These are phyloP conservation scores for Zizania palustris DNA, from an alignment of 202 grass and related monocot genomes.

Conservation along the genomic window DNA sequence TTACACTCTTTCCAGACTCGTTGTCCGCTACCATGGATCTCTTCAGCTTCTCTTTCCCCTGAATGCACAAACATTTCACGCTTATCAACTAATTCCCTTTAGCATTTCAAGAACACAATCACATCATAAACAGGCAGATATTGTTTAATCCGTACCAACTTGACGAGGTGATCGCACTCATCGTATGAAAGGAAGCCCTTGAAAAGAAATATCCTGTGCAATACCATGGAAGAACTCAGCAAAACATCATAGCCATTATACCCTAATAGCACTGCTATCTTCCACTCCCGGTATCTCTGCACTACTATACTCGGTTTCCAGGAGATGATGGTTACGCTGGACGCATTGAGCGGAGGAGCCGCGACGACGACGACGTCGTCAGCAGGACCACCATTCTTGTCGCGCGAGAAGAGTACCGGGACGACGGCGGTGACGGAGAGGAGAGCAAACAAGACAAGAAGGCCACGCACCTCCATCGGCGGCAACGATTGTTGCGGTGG, in stretches of 20 bases:
- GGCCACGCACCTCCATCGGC: not conserved
- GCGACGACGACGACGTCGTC: not conserved
- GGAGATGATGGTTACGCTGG: conserved; percentile 50
- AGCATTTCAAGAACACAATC: not conserved
- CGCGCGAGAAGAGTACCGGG: conserved; percentile 4
- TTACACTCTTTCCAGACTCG: conserved; percentile 47
- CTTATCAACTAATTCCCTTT: not conserved
- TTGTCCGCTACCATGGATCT: conserved; percentile 57
- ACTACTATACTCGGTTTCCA: conserved; percentile 54
- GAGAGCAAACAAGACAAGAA: conserved; percentile 10
- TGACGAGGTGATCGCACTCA: conserved; percentile 68
- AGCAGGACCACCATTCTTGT: not conserved
- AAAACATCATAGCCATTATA: not conserved
- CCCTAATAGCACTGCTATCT: not conserved
- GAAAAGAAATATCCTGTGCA: conserved; percentile 61
- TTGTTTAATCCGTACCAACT: conserved; percentile 38
- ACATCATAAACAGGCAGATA: not conserved
- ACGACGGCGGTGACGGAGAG: not conserved
- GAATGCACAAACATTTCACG: not conserved
- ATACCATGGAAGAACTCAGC: not conserved
- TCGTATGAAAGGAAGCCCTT: conserved; percentile 57
- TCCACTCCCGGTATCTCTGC: not conserved
- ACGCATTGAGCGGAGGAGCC: conserved; percentile 43
- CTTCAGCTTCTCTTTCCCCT: conserved; percentile 49
- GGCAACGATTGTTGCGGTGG: not conserved